Percentiles rank a stretch among this genome's conserved stretches.
Conservation (phyloP, 2,329 filamentous ascomycete species). For the Apiospora koreana region DNA sequence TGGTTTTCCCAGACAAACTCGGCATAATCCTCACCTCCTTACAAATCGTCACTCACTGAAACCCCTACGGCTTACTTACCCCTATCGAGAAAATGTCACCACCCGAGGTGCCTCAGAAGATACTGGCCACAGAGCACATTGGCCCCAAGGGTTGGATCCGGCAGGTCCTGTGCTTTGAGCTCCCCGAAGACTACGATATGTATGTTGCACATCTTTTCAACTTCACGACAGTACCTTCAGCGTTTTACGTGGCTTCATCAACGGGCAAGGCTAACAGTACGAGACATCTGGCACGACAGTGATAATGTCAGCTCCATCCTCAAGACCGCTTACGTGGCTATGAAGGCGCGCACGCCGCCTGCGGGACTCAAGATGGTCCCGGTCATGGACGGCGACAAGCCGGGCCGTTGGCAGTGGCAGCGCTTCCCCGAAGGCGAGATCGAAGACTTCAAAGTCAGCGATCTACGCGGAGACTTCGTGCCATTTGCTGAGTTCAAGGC, state of each 20-base stretch:
- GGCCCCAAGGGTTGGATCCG: constrained; percentile 18
- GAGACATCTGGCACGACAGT: neutral
- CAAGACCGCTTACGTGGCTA: constrained; percentile 8
- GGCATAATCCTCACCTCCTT: neutral
- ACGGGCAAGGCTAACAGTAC: neutral
- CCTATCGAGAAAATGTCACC: neutral
- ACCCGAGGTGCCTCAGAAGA: neutral
- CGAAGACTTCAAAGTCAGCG: constrained; percentile 13
- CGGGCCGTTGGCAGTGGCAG: constrained; percentile 8
- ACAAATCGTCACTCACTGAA: neutral
- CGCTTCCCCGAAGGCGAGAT: constrained; percentile 11
- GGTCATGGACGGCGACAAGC: neutral
- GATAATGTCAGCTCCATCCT: constrained; percentile 13
- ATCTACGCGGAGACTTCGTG: neutral
- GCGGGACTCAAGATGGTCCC: constrained; percentile 13
- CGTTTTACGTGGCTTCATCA: neutral
- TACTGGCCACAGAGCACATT: constrained; percentile 13
- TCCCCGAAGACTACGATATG: constrained; percentile 13
- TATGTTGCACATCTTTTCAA: neutral
- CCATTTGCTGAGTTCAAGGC: constrained; percentile 28
- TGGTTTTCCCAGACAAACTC: neutral
- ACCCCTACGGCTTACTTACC: neutral
- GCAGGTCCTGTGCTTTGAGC: constrained; percentile 12
- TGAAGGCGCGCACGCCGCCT: constrained; percentile 13
- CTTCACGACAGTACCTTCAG: neutral